Evolutionary conservation across 768 basidiomycete genomes (phyloP), one percentile per base, ranked within the genome.

Genomic region (Piloderma croceum): DNA sequence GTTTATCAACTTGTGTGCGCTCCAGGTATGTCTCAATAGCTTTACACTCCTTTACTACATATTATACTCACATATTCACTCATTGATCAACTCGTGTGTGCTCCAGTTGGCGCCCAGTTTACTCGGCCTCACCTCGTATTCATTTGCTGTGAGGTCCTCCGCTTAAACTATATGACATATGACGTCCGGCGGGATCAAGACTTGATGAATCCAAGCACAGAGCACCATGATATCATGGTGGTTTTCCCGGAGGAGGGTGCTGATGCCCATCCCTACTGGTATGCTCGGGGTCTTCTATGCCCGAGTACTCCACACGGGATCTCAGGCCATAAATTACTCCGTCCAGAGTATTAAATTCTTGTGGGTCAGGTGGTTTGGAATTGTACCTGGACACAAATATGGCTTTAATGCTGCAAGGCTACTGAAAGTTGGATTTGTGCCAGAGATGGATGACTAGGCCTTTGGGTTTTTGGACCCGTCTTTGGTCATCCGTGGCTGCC

Each of bases 281-380:
- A 57, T 25, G 55, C 44, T 60, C 12, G 49, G 53, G 2, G 45
- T 60, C 19, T 60, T 57, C 31, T 53, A 60, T 20, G 43, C 31
- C 7, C 34, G 36, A 29, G 50, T 27, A 31, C 31, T 18, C 9
- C 31, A 60, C 24, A 9, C 15, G 9, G 27, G 27, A 29, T 15
- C 27, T 9, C 10, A 29, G 15, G 9, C 27, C 27, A 9, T 9
- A 9, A 18, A 32, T 15, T 18, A 10, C 0, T 6, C n/a, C 1
- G 36, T 53, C 3, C 35, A 49, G 6, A 42, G 41, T 0, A 62
- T 74, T 50, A 57, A 69, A 1, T 62, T 74, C 13, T 43, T 75
- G 2, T 73, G 65, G 52, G 66, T 76, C 0, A 49, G 53, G 0
- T 69, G 69, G 65, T 56, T 68, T 34, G 57, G 58, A 2, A 31